These are phyloP conservation scores for Microbotryum silenes-acaulis DNA, from an alignment of 1,284 basidiomycete species.

Conservation along the genomic window DNA sequence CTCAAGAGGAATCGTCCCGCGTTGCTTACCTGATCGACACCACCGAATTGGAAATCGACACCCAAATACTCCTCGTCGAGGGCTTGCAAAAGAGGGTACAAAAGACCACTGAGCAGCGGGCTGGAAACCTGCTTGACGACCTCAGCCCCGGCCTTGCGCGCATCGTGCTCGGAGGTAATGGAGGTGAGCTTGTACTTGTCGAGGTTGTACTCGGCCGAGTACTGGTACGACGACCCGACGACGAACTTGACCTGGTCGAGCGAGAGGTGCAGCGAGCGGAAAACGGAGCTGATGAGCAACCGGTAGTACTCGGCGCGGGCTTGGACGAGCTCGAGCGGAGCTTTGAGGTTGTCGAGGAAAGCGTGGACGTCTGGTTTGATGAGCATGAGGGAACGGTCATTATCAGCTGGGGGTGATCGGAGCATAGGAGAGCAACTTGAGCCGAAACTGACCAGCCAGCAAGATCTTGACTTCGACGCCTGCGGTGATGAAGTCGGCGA, in stretches of 20 bases:
- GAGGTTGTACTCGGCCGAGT: slow-evolving; percentile 83
- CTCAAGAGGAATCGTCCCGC: neutral
- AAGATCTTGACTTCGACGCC: slow-evolving; percentile 84
- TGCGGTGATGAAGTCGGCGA: slow-evolving; percentile 85
- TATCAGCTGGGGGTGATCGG: too few species aligned
- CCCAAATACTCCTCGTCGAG: slow-evolving; percentile 95
- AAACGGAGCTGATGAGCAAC: slow-evolving; percentile 69
- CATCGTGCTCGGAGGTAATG: slow-evolving; percentile 87
- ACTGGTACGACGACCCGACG: slow-evolving; percentile 84
- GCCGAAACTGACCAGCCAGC: slow-evolving; percentile 59
- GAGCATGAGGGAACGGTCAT: neutral
- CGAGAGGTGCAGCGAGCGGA: slow-evolving; percentile 83
- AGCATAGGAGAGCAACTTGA: neutral
- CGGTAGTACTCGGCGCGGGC: slow-evolving; percentile 89
- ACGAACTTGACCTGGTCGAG: slow-evolving; percentile 76
- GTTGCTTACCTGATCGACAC: slow-evolving; percentile 76
- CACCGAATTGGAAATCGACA: slow-evolving; percentile 97
- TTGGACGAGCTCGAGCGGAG: slow-evolving; percentile 84
- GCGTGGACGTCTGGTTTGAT: slow-evolving; percentile 73
- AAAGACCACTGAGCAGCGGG: slow-evolving; percentile 77
- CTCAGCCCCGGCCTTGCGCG: slow-evolving; percentile 97
- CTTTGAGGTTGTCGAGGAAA: slow-evolving; percentile 96
- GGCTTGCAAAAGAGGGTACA: slow-evolving; percentile 95
- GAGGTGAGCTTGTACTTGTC: slow-evolving; percentile 90
- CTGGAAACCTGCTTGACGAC: slow-evolving; percentile 97